Evolutionary conservation across 345 rosid species (phyloP).

Genomic region (Salix suchowensis): DNA sequence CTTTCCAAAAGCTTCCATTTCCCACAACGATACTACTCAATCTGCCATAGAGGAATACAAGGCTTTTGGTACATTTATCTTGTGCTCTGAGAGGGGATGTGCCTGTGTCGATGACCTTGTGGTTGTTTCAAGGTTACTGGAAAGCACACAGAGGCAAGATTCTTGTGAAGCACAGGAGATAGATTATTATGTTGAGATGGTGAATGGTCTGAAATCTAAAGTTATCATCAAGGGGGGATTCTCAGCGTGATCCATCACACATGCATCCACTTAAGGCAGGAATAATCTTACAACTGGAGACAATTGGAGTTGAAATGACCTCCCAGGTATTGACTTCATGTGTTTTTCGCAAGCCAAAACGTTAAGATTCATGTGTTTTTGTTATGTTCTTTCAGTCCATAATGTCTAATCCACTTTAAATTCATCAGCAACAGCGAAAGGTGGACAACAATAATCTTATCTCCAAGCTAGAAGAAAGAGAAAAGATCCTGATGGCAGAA

Average conservation of each 20-base stretch:
- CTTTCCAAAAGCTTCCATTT: constrained; percentile 25
- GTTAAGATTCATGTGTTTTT: no score
- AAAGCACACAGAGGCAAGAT: constrained; percentile 1
- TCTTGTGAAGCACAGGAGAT: constrained; percentile 7
- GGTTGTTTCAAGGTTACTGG: constrained; percentile 23
- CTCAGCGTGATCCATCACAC: neutral
- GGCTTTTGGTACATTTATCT: constrained; percentile 58
- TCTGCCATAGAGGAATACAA: constrained; percentile 7
- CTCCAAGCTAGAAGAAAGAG: neutral
- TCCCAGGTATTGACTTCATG: constrained; percentile 18
- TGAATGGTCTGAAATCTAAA: constrained; percentile 6
- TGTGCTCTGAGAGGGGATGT: constrained; percentile 13
- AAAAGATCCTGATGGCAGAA: neutral
- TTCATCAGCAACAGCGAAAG: constrained; percentile 19
- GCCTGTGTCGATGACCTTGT: constrained; percentile 48
- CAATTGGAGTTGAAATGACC: constrained; percentile 19
- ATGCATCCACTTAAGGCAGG: constrained; percentile 17
- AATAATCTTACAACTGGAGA: constrained; percentile 26
- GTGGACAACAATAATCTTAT: neutral
- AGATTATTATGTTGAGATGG: constrained; percentile 10
- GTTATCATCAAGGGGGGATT: constrained; percentile 14
- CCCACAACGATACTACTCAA: neutral
- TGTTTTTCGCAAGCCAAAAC: no score
- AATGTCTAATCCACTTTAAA: neutral
- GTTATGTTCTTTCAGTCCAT: no score